Percentiles rank a stretch among this genome's conserved stretches.
phyloP scores from a whole-genome alignment of 192 early-diverging fungal species.

The Mortierella claussenii region DNA sequence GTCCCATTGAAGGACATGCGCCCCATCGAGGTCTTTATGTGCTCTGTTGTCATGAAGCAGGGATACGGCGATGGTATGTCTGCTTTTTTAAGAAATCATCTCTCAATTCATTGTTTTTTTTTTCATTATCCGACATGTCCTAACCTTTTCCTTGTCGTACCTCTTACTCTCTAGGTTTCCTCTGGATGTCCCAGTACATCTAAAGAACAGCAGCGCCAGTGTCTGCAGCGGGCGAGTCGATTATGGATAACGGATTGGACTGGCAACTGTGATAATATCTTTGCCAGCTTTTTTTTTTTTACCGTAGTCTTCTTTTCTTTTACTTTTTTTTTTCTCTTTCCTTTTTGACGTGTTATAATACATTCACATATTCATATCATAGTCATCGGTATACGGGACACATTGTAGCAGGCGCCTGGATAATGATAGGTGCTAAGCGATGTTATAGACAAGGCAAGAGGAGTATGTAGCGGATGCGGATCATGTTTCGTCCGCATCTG shows the following conservation, averaged over 20 bases:
- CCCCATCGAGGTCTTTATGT: constrained; percentile 99
- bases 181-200: constrained; percentile 89
- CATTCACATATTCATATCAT: background rate
- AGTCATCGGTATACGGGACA: too few species aligned
- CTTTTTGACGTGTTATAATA: background rate
- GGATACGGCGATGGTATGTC: constrained; percentile 92
- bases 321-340: background rate
- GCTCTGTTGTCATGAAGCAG: constrained; percentile 97
- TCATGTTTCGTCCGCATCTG: too few species aligned
- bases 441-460: too few species aligned
- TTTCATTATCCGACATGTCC: background rate
- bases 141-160: background rate
- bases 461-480: too few species aligned
- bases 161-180: constrained; percentile 64
- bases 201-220: constrained; percentile 38
- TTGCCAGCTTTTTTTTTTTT: background rate
- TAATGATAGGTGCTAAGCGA: too few species aligned
- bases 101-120: too few species aligned
- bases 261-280: background rate
- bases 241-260: background rate
- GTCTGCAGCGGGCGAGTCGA: background rate
- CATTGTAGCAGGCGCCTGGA: too few species aligned
- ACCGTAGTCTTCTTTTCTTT: background rate
- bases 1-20: constrained; percentile 92
- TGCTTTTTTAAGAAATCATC: too few species aligned